Percentiles rank a stretch among this genome's conserved stretches.
Conservation (phyloP, 441 rosid genomes). For the Aleurites moluccanus region DNA sequence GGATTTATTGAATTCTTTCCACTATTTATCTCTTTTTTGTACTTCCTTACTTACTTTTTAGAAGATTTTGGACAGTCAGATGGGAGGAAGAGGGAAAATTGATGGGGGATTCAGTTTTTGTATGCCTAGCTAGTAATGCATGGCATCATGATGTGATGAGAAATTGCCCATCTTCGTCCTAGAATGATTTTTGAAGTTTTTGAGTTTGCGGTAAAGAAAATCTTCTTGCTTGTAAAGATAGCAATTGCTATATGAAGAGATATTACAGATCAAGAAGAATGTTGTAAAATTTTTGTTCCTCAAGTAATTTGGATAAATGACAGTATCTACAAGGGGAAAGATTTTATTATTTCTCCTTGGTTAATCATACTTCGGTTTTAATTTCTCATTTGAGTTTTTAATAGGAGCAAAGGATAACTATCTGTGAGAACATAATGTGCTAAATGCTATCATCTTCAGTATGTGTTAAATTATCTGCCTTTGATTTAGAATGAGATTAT, state of each 20-base stretch:
- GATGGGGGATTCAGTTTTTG: conserved; percentile 40
- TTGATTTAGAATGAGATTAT: no score
- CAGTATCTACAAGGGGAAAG: conserved; percentile 31
- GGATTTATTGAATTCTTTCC: conserved; percentile 84
- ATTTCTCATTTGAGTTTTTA: conserved; percentile 11
- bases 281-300: conserved; percentile 39
- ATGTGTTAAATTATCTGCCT: neutral
- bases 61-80: conserved; percentile 44
- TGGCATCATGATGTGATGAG: conserved; percentile 27
- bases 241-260: conserved; percentile 40
- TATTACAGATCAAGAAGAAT: conserved; percentile 40
- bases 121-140: conserved; percentile 38
- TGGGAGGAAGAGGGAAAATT: conserved; percentile 42
- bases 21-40: conserved; percentile 38
- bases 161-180: conserved; percentile 35
- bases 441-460: neutral
- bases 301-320: conserved; percentile 33
- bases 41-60: conserved; percentile 41
- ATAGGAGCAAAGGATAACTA: neutral
- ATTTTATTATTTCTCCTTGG: conserved; percentile 28
- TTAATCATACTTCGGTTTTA: conserved; percentile 12
- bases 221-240: conserved; percentile 49
- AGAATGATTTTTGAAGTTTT: conserved; percentile 40
- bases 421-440: neutral
- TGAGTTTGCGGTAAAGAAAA: conserved; percentile 34